Evolutionary conservation across 305 asterid genomes (phyloP), one percentile per base, ranked within the genome.

Genomic region (Solanum aculeatissimum): DNA sequence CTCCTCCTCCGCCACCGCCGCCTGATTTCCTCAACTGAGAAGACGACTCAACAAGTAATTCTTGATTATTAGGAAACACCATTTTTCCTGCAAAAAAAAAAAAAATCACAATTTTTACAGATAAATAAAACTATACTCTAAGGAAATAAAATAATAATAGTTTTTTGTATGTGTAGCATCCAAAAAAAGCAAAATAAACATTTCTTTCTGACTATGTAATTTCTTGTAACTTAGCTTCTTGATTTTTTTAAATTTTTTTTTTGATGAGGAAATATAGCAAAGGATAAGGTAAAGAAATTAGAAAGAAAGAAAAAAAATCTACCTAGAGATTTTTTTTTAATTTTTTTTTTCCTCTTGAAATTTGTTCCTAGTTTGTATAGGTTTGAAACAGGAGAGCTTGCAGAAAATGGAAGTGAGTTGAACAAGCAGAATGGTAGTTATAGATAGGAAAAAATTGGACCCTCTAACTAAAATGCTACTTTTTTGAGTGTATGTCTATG

Each of bases 31-130:
- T 92, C 51, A 70, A n/a, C 87, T 87, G 88, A 38, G 89, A 88
- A 25, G 92, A 88, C 88, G 77, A 55, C 38, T 5, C 96, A 9
- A 63, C 96, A 4, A 63, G 71, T 23, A 91, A 86, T 81, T 89
- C 97, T 91, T 91, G 91, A 87, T 86, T 93, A 87, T 85, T 93
- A 27, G 90, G 91, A 87, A 92, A 92, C 55, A 63, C 98, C 98
- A 35, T 35, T 35, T 35, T 35, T 4, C 40, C 40, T 35, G 40
- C n/a, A n/a, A 5, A 35, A 35, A 35, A 35, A 35, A 35, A 92
- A 88, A 78, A 87, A 53, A 66, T n/a, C 49, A 58, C 82, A 75
- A 62, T 83, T 40, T 35, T 85, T 86, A 85, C 68, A 84, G 13
- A 9, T 42, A 51, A 51, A 2, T 75, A 66, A 49, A 35, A 80